A percentile compares a stretch with the other conserved stretches of the same genome.
phyloP scores from a whole-genome alignment of 345 rosid species.

The Eucalyptus regnans region DNA sequence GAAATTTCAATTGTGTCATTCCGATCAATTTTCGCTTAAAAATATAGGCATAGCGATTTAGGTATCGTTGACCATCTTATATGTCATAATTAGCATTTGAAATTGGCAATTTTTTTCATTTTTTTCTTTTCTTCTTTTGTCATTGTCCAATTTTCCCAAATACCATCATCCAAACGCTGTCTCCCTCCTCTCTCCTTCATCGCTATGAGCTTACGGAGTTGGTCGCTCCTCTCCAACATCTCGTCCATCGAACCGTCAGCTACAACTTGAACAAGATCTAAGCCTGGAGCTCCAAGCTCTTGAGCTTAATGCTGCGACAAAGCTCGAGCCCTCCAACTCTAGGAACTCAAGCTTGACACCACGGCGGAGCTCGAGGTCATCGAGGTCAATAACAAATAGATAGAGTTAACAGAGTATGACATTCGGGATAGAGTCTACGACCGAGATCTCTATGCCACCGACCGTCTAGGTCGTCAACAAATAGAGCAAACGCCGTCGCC shows the following conservation, averaged over 20 bases:
- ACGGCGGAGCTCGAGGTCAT: background rate
- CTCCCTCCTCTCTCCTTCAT: background rate
- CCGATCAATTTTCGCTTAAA: fast-evolving
- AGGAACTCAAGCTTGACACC: background rate
- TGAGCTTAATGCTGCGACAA: background rate
- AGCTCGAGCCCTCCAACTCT: background rate
- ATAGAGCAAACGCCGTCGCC: background rate
- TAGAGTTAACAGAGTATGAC: background rate
- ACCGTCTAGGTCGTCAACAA: background rate
- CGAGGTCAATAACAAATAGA: background rate
- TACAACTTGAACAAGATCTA: background rate
- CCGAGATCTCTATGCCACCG: background rate
- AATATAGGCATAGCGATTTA: fast-evolving
- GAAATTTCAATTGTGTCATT: background rate
- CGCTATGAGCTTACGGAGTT: background rate
- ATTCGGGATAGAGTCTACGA: background rate
- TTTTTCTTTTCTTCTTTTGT: background rate
- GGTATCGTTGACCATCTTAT: background rate
- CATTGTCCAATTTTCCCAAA: background rate
- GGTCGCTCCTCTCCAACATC: background rate
- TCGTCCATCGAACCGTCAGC: background rate
- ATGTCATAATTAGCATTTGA: fast-evolving
- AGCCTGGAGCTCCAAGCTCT: background rate
- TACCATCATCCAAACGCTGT: background rate
- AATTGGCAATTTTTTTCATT: background rate